phyloP scores from a whole-genome alignment of 768 basidiomycete genomes.

The Goffeauzyma gilvescens region DNA sequence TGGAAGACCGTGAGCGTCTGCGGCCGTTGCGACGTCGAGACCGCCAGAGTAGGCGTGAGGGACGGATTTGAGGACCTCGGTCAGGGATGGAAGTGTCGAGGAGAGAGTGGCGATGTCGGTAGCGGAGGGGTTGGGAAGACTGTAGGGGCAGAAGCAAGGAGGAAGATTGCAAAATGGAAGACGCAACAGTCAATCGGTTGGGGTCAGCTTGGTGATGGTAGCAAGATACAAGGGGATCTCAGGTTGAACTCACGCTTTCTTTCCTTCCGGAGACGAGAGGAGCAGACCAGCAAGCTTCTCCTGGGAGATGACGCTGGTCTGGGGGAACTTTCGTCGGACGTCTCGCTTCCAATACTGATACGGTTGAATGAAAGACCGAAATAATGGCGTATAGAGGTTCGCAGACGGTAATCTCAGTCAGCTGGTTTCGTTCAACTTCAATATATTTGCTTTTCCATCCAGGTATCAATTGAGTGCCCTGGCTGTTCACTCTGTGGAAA shows the following conservation, averaged over 20 bases:
- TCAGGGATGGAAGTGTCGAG: slow-evolving; percentile 36
- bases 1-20: slow-evolving; percentile 44
- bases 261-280: slow-evolving; percentile 51
- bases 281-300: slow-evolving; percentile 58
- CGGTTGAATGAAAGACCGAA: too few species aligned
- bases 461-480: too few species aligned
- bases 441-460: too few species aligned
- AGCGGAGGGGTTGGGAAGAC: slow-evolving; percentile 1
- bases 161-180: slow-evolving; percentile 33
- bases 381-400: too few species aligned
- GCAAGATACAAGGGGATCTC: too few species aligned
- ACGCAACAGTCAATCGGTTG: too few species aligned
- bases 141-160: slow-evolving; percentile 38
- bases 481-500: too few species aligned
- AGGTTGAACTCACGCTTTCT: slow-evolving; percentile 43
- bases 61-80: slow-evolving; percentile 29
- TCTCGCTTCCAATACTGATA: slow-evolving; percentile 76
- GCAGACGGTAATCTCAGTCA: too few species aligned
- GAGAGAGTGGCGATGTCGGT: slow-evolving; percentile 14
- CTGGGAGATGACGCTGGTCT: slow-evolving; percentile 73
- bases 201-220: slow-evolving; percentile 3
- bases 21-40: slow-evolving; percentile 44
- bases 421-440: too few species aligned
- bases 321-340: slow-evolving; percentile 79
- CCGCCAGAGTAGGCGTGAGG: slow-evolving; percentile 47